Evolutionary conservation across 2,329 filamentous ascomycete species (phyloP).

Genomic region (Phialophora expanda): DNA sequence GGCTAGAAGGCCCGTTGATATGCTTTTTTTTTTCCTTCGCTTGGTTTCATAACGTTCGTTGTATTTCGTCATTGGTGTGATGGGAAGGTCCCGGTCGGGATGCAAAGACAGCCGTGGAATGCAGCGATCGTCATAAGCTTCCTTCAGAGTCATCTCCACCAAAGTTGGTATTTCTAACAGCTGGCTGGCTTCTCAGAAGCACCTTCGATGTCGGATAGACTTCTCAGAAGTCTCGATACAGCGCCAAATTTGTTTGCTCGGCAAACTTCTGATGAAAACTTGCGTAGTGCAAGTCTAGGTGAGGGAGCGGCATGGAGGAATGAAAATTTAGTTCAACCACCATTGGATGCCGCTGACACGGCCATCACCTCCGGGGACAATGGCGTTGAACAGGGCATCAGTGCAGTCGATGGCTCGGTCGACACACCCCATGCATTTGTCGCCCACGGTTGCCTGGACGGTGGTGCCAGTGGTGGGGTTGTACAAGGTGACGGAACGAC

Average conservation of each 20-base stretch:
- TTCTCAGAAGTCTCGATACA: conserved; percentile 1
- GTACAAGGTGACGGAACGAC: conserved; percentile 69
- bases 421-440: conserved; percentile 77
- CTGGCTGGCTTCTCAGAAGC: conserved; percentile 15
- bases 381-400: conserved; percentile 46
- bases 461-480: conserved; percentile 59
- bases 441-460: conserved; percentile 64
- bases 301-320: not conserved
- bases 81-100: not conserved
- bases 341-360: conserved; percentile 51
- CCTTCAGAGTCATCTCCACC: not conserved
- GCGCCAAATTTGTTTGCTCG: conserved; percentile 2
- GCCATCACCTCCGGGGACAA: conserved; percentile 45
- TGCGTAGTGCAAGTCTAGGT: not conserved
- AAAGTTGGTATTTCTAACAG: conserved; percentile 4
- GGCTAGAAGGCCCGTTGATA: conserved; percentile 1
- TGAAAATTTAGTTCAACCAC: conserved; percentile 44
- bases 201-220: conserved; percentile 1
- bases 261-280: conserved; percentile 5
- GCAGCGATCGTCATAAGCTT: not conserved
- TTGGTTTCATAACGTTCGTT: conserved; percentile 21
- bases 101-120: not conserved
- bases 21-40: conserved; percentile 7
- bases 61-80: conserved; percentile 8
- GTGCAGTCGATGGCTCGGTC: conserved; percentile 41